Conservation (phyloP, 225 moss, liverwort and hornwort species). For the Pseudisothecium myosuroides region DNA sequence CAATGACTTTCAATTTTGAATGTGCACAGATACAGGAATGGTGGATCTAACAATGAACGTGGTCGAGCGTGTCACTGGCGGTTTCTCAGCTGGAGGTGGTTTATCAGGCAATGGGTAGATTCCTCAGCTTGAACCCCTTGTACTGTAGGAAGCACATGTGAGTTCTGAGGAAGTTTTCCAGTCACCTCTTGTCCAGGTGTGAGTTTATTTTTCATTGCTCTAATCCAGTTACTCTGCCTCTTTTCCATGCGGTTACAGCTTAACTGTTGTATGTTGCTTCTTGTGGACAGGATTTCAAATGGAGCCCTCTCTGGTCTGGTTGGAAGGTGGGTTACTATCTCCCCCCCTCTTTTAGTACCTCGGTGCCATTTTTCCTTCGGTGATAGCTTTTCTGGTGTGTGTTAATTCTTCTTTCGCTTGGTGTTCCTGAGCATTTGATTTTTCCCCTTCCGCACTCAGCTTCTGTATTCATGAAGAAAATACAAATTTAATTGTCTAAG, state of each 20-base stretch:
- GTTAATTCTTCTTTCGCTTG: neutral
- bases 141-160: neutral
- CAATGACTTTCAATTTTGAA: neutral
- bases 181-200: neutral
- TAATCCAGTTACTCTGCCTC: neutral
- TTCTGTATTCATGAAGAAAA: neutral
- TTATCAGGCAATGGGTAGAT: constrained; percentile 96
- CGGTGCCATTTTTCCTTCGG: neutral
- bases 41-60: constrained; percentile 99
- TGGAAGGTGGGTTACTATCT: constrained; percentile 58
- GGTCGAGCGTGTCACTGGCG: constrained; percentile 97
- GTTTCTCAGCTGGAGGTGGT: constrained; percentile 99
- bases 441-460: neutral
- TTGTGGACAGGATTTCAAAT: constrained; percentile 75
- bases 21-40: constrained; percentile 81
- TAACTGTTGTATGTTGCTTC: neutral
- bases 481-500: neutral
- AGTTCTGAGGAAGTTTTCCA: neutral
- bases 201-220: neutral
- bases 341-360: neutral
- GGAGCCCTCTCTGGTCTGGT: constrained; percentile 98
- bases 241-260: neutral
- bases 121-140: neutral
- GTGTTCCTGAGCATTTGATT: neutral
- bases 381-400: neutral